A percentile compares a stretch with the other conserved stretches of the same genome.
Conservation (phyloP, 2,329 filamentous ascomycete genomes). For the Cladorrhinum sp. region DNA sequence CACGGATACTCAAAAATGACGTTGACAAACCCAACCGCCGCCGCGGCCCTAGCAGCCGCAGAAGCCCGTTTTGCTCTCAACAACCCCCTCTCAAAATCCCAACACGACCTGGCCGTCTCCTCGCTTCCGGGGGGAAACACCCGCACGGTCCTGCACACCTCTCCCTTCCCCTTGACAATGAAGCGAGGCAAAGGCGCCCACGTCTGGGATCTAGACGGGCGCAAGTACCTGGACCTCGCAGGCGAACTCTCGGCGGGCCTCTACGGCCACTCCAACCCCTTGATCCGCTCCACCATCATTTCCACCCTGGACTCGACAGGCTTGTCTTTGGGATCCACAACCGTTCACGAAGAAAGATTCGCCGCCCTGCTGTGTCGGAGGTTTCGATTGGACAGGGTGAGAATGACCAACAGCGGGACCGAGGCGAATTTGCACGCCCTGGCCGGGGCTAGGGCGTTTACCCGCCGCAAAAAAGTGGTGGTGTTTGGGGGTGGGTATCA, state of each 20-base stretch:
- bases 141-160: slow-evolving; percentile 40
- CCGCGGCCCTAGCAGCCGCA: slow-evolving; percentile 33
- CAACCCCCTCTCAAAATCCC: slow-evolving; percentile 38
- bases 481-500: slow-evolving; percentile 53
- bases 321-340: slow-evolving; percentile 54
- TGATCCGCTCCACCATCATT: slow-evolving; percentile 48
- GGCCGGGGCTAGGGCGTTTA: slow-evolving; percentile 48
- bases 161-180: slow-evolving; percentile 37
- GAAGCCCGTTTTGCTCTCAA: slow-evolving; percentile 33
- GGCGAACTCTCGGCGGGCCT: slow-evolving; percentile 64
- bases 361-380: slow-evolving; percentile 51
- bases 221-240: slow-evolving; percentile 56
- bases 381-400: slow-evolving; percentile 53
- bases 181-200: slow-evolving; percentile 27
- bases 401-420: slow-evolving; percentile 65
- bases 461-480: slow-evolving; percentile 44
- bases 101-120: slow-evolving; percentile 38
- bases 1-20: too few relatives aligned
- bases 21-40: background rate
- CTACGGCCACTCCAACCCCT: slow-evolving; percentile 61
- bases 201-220: slow-evolving; percentile 33
- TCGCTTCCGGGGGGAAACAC: slow-evolving; percentile 47
- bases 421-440: slow-evolving; percentile 62
- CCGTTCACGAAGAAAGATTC: slow-evolving; percentile 47
- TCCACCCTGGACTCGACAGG: slow-evolving; percentile 45